phyloP scores from a whole-genome alignment of 2,329 filamentous ascomycete species.

The Aspergillus luchuensis region DNA sequence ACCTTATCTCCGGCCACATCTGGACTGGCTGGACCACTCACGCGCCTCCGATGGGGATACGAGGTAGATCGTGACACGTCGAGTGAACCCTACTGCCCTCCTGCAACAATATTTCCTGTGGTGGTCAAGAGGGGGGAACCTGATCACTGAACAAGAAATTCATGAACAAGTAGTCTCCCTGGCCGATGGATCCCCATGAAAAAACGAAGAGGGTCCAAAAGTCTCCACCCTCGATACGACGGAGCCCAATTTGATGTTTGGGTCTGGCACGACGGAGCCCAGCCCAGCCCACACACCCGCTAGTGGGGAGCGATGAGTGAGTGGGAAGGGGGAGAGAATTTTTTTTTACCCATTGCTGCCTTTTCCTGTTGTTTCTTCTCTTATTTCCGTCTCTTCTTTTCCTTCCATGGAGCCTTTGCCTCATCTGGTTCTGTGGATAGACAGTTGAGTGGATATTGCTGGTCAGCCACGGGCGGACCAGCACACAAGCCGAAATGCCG shows the following conservation, averaged over 20 bases:
- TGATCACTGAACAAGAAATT: neutral
- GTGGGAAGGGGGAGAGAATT: too few species aligned
- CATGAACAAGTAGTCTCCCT: neutral
- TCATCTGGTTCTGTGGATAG: neutral
- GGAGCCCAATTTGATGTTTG: neutral
- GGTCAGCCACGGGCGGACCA: neutral
- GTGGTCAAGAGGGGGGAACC: neutral
- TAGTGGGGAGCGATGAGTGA: too few species aligned
- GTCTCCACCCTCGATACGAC: slow-evolving; percentile 4
- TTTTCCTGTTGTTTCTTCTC: neutral
- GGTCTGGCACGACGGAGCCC: neutral
- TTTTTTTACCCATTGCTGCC: neutral
- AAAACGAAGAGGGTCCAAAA: slow-evolving; percentile 2
- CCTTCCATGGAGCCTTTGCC: neutral
- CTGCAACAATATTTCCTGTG: neutral
- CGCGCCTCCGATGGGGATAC: neutral
- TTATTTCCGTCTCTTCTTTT: neutral
- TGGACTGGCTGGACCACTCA: neutral
- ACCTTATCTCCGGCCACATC: slow-evolving; percentile 13
- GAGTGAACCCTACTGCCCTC: slow-evolving; percentile 5
- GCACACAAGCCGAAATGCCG: slow-evolving; percentile 23
- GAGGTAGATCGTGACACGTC: slow-evolving; percentile 11
- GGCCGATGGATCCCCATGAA: neutral
- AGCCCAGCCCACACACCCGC: neutral
- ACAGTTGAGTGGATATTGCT: neutral